Evolutionary conservation across 306 rosid species (phyloP).

Genomic region (Acacia acuminata): DNA sequence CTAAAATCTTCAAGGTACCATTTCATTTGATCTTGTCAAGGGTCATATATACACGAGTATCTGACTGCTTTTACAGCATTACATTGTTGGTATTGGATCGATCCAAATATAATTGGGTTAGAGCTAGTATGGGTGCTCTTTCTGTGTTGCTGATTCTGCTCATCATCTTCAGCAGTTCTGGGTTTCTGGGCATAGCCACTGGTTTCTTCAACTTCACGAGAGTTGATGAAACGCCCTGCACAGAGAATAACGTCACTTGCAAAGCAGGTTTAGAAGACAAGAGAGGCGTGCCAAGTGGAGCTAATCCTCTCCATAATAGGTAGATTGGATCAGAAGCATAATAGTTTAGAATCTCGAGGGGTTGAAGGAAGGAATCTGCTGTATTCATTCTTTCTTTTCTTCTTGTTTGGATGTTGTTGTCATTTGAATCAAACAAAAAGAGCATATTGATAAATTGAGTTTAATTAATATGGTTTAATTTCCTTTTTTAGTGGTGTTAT

Average conservation of each 20-base stretch:
- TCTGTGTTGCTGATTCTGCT: conserved; percentile 45
- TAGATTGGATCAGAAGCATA: conserved; percentile 38
- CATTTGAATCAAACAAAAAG: conserved; percentile 34
- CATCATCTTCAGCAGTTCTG: conserved; percentile 39
- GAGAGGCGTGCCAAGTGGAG: conserved; percentile 64
- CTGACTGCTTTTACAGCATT: background rate
- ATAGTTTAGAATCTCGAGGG: background rate
- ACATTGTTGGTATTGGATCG: background rate
- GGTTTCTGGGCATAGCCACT: conserved; percentile 39
- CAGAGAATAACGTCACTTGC: conserved; percentile 16
- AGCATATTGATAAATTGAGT: conserved; percentile 15
- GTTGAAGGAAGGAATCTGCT: conserved; percentile 34
- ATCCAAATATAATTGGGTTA: background rate
- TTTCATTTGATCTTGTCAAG: background rate
- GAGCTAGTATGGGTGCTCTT: conserved; percentile 34
- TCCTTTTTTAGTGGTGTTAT: conserved; percentile 19
- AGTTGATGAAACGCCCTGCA: too few species aligned
- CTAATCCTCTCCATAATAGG: conserved; percentile 73
- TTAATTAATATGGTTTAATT: conserved; percentile 28
- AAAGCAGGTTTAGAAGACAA: conserved; percentile 50
- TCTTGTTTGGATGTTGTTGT: conserved; percentile 43
- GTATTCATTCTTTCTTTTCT: conserved; percentile 34
- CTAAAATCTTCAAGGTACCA: background rate
- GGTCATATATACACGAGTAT: background rate
- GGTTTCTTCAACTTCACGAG: conserved; percentile 38